Evolutionary conservation across 441 rosid species (phyloP), one percentile per base, ranked within the genome.

Genomic region (Macaranga tanarius): DNA sequence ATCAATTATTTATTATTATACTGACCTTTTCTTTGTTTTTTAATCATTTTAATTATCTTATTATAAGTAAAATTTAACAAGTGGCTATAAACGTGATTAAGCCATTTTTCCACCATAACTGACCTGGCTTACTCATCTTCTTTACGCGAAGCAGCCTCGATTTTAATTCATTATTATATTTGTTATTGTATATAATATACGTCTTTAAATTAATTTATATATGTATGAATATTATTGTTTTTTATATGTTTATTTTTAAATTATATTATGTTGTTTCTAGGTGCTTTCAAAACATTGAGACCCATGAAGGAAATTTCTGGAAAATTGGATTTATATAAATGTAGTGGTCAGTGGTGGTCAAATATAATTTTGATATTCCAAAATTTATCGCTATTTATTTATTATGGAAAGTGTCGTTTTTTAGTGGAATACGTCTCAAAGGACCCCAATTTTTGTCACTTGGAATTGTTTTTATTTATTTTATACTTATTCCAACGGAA

Each of bases 131-230:
- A 25, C 40, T 16, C 47, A 9, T n/a, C 6, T 26, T 10, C 34
- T 15, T 16, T 22, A 31, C 60, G 66, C 44, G 47, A 71, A 61
- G 62, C 75, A 19, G 54, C 69, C 69, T 52, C 23, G 38, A 9
- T 55, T 54, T 72, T 63, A 44, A 23, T 72, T 47, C 38, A 31
- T 31, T 31, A 31, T 31, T 31, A 31, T 31, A 31, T 31, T 5
- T 2, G 3, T 31, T 31, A 31, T 31, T 31, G 1, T 31, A 31
- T 31, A 31, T 31, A 31, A 31, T 31, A 31, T 31, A 31, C 38
- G 5, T 31, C 5, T 31, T 31, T 31, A 2, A 31, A 31, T 31
- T 2, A 31, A 31, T 1, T 31, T 31, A 31, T 31, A 1, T 31
- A 31, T 4, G 7, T 5, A 7, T 7, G 17, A 9, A 2, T 10